A percentile compares a stretch with the other conserved stretches of the same genome.
These are phyloP conservation scores for Fusarium acutatum DNA, from an alignment of 2,329 filamentous ascomycete species.

Conservation along the genomic window DNA sequence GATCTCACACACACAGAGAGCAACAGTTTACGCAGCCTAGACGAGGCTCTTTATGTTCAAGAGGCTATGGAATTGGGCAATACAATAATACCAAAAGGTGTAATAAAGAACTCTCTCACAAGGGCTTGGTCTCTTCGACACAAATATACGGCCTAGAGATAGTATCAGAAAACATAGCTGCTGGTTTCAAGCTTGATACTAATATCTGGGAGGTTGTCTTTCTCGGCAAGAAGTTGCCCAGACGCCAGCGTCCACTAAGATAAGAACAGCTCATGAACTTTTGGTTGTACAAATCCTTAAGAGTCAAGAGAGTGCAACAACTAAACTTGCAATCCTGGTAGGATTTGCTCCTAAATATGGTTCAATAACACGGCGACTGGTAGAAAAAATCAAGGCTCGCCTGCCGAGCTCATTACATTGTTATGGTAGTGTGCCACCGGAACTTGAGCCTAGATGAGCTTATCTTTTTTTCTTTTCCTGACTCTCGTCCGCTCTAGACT, in stretches of 20 bases:
- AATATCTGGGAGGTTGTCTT: neutral
- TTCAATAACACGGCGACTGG: conserved; percentile 16
- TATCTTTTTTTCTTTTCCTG: conserved; percentile 20
- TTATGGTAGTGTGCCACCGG: conserved; percentile 12
- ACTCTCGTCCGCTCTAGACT: conserved; percentile 7
- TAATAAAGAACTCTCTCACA: neutral
- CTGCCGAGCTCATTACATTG: conserved; percentile 5
- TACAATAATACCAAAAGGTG: neutral
- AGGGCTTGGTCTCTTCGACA: neutral
- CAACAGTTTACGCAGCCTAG: neutral
- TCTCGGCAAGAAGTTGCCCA: neutral
- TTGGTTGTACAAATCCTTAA: neutral
- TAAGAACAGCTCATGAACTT: neutral
- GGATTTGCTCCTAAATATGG: conserved; percentile 24
- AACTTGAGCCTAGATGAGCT: conserved; percentile 23
- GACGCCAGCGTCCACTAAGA: neutral
- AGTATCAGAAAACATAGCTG: neutral
- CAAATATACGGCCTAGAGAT: neutral
- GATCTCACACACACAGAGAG: neutral
- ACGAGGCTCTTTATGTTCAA: neutral
- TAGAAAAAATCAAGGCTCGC: conserved; percentile 16
- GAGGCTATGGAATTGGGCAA: neutral
- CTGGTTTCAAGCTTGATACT: neutral
- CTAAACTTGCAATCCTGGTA: conserved; percentile 4
- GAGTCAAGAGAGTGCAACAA: neutral